These are phyloP conservation scores for Magnaporthiopsis incrustans DNA, from an alignment of 2,329 filamentous ascomycete species.

Conservation along the genomic window DNA sequence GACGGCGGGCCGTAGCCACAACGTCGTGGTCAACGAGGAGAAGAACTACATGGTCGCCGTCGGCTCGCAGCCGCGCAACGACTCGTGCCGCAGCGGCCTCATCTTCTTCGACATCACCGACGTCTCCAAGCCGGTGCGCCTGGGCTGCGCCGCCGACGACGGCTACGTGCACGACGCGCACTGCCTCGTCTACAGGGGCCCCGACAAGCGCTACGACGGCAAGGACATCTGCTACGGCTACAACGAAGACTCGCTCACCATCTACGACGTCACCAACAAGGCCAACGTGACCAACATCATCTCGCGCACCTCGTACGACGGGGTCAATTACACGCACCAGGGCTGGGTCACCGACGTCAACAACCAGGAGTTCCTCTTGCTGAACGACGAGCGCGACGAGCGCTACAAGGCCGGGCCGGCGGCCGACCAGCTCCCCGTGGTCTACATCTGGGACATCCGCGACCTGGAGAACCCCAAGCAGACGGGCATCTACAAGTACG, in stretches of 20 bases:
- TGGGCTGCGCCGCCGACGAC: conserved; percentile 45
- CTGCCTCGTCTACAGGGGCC: conserved; percentile 45
- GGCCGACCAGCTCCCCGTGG: conserved; percentile 32
- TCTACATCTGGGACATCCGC: conserved; percentile 41
- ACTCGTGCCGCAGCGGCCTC: conserved; percentile 42
- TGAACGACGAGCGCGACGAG: conserved; percentile 47
- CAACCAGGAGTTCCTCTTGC: conserved; percentile 34
- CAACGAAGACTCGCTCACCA: conserved; percentile 41
- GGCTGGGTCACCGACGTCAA: conserved; percentile 40
- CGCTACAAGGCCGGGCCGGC: conserved; percentile 16
- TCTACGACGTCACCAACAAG: conserved; percentile 43
- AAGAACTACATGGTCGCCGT: conserved; percentile 37
- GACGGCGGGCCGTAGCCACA: conserved; percentile 3
- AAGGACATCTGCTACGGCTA: conserved; percentile 49
- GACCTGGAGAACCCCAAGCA: conserved; percentile 31
- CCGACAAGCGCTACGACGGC: conserved; percentile 36
- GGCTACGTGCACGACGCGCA: conserved; percentile 56
- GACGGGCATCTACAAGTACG: conserved; percentile 31
- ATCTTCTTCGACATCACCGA: conserved; percentile 52
- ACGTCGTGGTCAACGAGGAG: conserved; percentile 12
- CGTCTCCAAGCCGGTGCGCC: conserved; percentile 40
- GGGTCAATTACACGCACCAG: conserved; percentile 50
- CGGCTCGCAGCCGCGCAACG: conserved; percentile 28
- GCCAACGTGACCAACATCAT: conserved; percentile 33
- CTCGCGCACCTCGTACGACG: conserved; percentile 45